Evolutionary conservation across 352 stramenopile genomes (phyloP).

Genomic region (Stephanocyclus meneghinianus): DNA sequence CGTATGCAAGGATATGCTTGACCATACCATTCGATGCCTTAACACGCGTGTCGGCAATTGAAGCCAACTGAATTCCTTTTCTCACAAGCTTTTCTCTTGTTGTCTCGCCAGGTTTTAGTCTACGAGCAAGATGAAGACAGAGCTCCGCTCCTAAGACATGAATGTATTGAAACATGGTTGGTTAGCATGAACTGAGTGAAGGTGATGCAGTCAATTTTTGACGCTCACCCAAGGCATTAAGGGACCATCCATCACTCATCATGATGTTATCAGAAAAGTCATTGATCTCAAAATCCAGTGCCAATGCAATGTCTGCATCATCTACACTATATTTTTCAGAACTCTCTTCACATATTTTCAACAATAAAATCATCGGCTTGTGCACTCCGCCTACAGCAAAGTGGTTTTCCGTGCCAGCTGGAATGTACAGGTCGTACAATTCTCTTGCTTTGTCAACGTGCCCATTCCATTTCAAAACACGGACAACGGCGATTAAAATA

Average conservation of each 20-base stretch:
- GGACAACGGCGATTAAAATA: slow-evolving; percentile 22
- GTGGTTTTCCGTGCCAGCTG: slow-evolving; percentile 27
- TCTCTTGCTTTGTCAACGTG: slow-evolving; percentile 30
- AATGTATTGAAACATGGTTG: too few relatives aligned
- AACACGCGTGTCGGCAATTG: slow-evolving; percentile 13
- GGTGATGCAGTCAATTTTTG: too few relatives aligned
- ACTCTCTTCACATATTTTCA: slow-evolving; percentile 39
- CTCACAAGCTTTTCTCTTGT: slow-evolving; percentile 29
- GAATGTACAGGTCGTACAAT: slow-evolving; percentile 23
- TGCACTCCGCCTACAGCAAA: slow-evolving; percentile 28
- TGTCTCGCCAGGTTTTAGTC: slow-evolving; percentile 17
- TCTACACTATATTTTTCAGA: slow-evolving; percentile 16
- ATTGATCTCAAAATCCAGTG: slow-evolving; percentile 25
- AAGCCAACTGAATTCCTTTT: slow-evolving; percentile 33
- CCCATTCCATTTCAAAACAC: slow-evolving; percentile 45
- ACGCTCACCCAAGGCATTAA: slow-evolving; percentile 21
- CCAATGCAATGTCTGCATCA: slow-evolving; percentile 34
- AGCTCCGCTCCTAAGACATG: slow-evolving; percentile 17
- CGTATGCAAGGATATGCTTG: slow-evolving; percentile 43
- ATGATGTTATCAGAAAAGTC: slow-evolving; percentile 34
- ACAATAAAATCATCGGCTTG: slow-evolving; percentile 39
- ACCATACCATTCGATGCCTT: slow-evolving; percentile 28
- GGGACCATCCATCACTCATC: slow-evolving; percentile 34
- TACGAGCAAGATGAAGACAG: slow-evolving; percentile 42
- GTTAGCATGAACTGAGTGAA: too few relatives aligned